Base-by-base conservation (phyloP, 169 alveolate species). In the Plasmodium malariae region DNA sequence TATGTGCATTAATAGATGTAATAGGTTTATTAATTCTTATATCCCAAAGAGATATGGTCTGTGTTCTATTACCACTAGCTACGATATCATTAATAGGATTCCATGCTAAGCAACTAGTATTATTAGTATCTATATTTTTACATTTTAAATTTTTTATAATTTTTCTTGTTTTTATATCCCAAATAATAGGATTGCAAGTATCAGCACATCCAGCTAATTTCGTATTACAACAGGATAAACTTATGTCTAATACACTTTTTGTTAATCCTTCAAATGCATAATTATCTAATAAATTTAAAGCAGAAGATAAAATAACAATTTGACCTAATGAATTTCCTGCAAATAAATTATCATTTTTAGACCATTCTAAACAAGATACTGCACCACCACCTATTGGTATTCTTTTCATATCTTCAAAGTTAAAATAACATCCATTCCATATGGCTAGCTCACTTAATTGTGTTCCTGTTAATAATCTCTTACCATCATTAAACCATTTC, bases 401-500 rank as follows among this genome's bases (percentile, higher is more conserved):
- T 45, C 98, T 93, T 74, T 96, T 96, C 73, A 96, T 85, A 71
- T 96, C 98, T 32, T 96, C 98, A 69, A 96, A 96, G 30, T 95
- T 95, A 74, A 96, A 96, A 43, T 93, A 90, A 11, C 91, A 65
- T 12, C 98, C 98, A 89, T 92, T 94, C 98, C 98, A 96, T 74
- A 96, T 94, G 37, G 95, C 94, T 36, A 96, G 78, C 72, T 96
- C 96, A 19, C 98, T 97, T 4, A 96, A 95, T 59, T 93, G 97
- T n/a, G 98, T 96, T 37, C 98, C 98, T 28, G 96, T 97, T 87
- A 96, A 72, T 45, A 96, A 91, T 49, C 95, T 89, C 92, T 94
- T 94, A 34, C 98, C 98, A 60, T 93, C 94, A 51, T 97, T 97
- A 88, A 95, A 95, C 97, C 97, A 96, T 88, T 91, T 78, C 14